Percentiles rank a stretch among this genome's conserved stretches.
Conservation (phyloP, 2,329 filamentous ascomycete genomes). For the Ascochyta lentis region DNA sequence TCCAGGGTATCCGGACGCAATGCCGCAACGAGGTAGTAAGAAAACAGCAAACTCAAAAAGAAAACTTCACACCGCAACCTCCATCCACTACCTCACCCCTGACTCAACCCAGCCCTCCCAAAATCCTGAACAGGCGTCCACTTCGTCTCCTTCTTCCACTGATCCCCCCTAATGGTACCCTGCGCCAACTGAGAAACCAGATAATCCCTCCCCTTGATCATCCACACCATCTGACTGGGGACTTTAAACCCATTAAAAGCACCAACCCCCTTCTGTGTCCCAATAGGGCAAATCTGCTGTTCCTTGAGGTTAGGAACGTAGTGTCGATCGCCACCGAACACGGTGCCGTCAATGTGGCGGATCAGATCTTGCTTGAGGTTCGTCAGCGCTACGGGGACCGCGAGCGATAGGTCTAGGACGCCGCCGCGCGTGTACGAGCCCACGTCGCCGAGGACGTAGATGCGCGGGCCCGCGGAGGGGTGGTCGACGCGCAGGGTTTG, state of each 20-base stretch:
- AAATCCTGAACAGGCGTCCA: conserved; percentile 39
- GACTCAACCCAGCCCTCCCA: conserved; percentile 33
- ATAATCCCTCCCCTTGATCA: conserved; percentile 54
- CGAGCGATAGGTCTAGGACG: conserved; percentile 51
- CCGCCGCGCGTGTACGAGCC: conserved; percentile 54
- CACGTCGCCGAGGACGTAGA: conserved; percentile 60
- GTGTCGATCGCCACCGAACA: conserved; percentile 38
- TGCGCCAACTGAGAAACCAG: conserved; percentile 40
- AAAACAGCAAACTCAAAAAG: background rate
- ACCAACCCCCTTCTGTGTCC: conserved; percentile 48
- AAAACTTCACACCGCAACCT: background rate
- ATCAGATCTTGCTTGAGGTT: conserved; percentile 58
- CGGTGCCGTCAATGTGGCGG: conserved; percentile 35
- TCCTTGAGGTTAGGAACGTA: conserved; percentile 44
- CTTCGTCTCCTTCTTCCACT: conserved; percentile 46
- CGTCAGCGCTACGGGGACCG: conserved; percentile 53
- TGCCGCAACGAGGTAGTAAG: background rate
- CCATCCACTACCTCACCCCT: conserved; percentile 11
- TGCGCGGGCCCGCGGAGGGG: conserved; percentile 50
- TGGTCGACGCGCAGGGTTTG: conserved; percentile 56
- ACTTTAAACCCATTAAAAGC: conserved; percentile 47
- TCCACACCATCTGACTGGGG: conserved; percentile 51
- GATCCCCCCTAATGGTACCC: conserved; percentile 36
- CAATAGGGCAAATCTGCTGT: conserved; percentile 46
- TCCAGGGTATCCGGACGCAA: conserved; percentile 7